These are phyloP conservation scores for Imleria badia DNA, from an alignment of 768 basidiomycete genomes.

Conservation along the genomic window DNA sequence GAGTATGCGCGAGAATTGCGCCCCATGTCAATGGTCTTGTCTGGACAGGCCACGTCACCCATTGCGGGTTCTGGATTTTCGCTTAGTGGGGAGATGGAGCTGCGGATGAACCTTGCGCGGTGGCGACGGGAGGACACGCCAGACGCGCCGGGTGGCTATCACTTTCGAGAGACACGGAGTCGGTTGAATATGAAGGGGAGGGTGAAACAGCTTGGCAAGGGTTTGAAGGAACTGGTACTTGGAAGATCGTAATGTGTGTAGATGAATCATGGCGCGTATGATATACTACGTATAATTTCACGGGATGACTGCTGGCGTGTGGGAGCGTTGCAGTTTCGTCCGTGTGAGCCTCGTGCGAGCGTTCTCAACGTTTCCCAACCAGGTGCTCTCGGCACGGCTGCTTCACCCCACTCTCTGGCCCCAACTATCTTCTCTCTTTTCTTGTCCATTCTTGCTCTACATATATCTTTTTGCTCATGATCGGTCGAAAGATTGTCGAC, in stretches of 20 bases:
- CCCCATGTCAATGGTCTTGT: conserved; percentile 30
- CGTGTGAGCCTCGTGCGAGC: conserved; percentile 11
- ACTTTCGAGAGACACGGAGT: conserved; percentile 26
- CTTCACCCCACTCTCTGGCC: conserved; percentile 9
- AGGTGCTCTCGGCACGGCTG: neutral
- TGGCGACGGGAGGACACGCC: conserved; percentile 33
- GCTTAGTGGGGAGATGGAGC: conserved; percentile 58
- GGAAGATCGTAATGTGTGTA: conserved; percentile 19
- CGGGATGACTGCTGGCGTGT: neutral
- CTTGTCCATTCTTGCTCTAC: conserved; percentile 12
- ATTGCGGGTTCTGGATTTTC: conserved; percentile 43
- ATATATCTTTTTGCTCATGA: conserved; percentile 21
- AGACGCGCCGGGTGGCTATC: conserved; percentile 31
- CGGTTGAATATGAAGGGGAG: conserved; percentile 25
- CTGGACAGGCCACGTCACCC: conserved; percentile 19
- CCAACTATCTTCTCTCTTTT: conserved; percentile 22
- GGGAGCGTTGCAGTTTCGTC: neutral
- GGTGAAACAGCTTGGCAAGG: conserved; percentile 31
- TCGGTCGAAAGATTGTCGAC: conserved; percentile 26
- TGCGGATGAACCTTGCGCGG: conserved; percentile 53
- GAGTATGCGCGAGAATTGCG: conserved; percentile 21
- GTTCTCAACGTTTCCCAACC: neutral
- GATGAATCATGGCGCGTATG: too few species aligned
- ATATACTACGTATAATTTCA: neutral
- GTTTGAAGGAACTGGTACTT: conserved; percentile 33